These are phyloP conservation scores for Fomitopsis serialis DNA, from an alignment of 768 basidiomycete genomes.

Conservation along the genomic window DNA sequence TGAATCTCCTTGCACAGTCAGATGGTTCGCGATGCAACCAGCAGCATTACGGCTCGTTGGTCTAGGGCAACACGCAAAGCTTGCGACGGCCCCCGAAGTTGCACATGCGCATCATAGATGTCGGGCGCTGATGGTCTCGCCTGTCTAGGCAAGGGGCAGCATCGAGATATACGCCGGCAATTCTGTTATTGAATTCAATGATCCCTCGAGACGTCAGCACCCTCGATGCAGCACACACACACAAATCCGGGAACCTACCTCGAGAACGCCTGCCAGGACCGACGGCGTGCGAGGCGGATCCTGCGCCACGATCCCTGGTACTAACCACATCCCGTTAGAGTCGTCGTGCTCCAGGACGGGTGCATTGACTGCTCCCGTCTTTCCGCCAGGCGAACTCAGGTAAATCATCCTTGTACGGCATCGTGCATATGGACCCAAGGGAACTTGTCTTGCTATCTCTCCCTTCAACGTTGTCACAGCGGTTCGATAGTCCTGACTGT, in stretches of 20 bases:
- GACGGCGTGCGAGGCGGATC: background rate
- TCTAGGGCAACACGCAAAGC: background rate
- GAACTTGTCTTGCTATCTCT: background rate
- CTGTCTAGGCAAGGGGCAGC: background rate
- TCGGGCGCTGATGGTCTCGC: background rate
- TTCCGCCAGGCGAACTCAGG: background rate
- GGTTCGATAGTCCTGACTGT: background rate
- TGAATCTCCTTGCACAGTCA: background rate
- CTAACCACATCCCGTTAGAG: too few relatives aligned
- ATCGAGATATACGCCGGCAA: background rate
- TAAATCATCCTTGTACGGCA: background rate
- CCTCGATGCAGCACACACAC: too few relatives aligned
- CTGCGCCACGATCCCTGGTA: background rate
- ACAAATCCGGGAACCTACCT: background rate
- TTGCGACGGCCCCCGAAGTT: background rate
- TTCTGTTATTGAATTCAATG: background rate
- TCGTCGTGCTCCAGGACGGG: background rate
- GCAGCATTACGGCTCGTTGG: background rate
- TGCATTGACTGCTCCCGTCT: background rate
- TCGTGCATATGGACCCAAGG: background rate
- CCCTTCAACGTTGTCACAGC: background rate
- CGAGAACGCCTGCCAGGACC: background rate
- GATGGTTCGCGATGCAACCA: background rate
- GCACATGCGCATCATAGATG: background rate
- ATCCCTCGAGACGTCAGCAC: background rate